Evolutionary conservation across 2,329 filamentous ascomycete species (phyloP).

Genomic region (Fusarium transvaalense): DNA sequence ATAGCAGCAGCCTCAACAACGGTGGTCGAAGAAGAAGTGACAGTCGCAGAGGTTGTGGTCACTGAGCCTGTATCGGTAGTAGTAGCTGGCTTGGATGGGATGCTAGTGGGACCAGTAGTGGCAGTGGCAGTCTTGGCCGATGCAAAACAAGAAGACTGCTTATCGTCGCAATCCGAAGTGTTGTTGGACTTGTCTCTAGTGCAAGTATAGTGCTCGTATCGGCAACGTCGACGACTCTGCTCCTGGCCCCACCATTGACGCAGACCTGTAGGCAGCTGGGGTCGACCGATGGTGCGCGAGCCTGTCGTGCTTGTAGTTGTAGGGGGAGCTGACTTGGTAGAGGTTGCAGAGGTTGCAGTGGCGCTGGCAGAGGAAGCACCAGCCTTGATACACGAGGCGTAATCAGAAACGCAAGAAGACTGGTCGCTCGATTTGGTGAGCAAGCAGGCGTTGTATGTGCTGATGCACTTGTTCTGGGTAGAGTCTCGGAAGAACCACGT

Average conservation of each 20-base stretch:
- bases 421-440: constrained; percentile 11
- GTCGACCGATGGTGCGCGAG: background rate
- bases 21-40: background rate
- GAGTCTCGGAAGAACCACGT: constrained; percentile 13
- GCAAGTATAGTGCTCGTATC: background rate
- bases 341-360: background rate
- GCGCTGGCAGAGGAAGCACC: background rate
- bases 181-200: background rate
- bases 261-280: background rate
- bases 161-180: background rate
- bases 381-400: constrained; percentile 7
- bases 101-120: background rate
- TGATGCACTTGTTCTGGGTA: constrained; percentile 18
- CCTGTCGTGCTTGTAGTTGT: background rate
- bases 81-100: background rate
- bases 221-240: background rate
- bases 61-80: background rate
- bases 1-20: background rate
- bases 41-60: background rate
- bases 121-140: background rate
- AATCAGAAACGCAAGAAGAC: background rate
- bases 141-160: background rate
- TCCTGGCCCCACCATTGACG: constrained; percentile 11
- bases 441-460: constrained; percentile 17
- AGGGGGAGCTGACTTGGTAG: background rate